Evolutionary conservation across 1,284 basidiomycete genomes (phyloP), one percentile per base, ranked within the genome.

Genomic region (Marasmius sp.): DNA sequence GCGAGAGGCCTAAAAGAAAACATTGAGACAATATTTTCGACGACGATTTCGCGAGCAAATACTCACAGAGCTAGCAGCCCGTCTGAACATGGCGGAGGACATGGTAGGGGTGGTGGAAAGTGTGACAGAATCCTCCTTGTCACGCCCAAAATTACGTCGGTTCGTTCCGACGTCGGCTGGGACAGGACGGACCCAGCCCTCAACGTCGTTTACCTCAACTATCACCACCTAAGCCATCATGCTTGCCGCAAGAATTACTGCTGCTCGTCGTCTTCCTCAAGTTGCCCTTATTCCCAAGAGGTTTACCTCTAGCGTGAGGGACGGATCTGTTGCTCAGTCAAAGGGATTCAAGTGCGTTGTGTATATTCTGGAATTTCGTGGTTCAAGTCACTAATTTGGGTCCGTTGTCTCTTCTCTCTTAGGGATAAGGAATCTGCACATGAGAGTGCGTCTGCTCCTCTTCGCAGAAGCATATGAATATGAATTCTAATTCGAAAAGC

Each of bases 381-480:
- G 69, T 34, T 4, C 53, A 45, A 27, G 57, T 41, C 61, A 64
- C 43, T 58, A 18, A 62, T 64, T 59, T 65, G 66, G 57, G 50
- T 47, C 16, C n/a, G n/a, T 6, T n/a, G n/a, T 51, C 16, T 33
- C n/a, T 62, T 45, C n/a, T n/a, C n/a, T n/a, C 69, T 54, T 71
- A 92, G 89, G 68, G 85, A 86, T 75, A 91, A 85, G 74, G 90
- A 91, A 72, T 86, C 81, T 72, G 90, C 88, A 16, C 83, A 89
- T 62, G 89, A 91, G 78, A 84, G 89, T 87, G 66, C 18, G 52
- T 27, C 6, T 38, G 12, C 27, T 10, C 12, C 18, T n/a, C 59
- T 70, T 65, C 57, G 3, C 37, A 2, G 33, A 37, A 36, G 18
- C 16, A 22, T 11, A 36, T 33, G n/a, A 34, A 34, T 18, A 45